Base-by-base conservation (phyloP, 345 rosid genomes). In the Adansonia digitata region DNA sequence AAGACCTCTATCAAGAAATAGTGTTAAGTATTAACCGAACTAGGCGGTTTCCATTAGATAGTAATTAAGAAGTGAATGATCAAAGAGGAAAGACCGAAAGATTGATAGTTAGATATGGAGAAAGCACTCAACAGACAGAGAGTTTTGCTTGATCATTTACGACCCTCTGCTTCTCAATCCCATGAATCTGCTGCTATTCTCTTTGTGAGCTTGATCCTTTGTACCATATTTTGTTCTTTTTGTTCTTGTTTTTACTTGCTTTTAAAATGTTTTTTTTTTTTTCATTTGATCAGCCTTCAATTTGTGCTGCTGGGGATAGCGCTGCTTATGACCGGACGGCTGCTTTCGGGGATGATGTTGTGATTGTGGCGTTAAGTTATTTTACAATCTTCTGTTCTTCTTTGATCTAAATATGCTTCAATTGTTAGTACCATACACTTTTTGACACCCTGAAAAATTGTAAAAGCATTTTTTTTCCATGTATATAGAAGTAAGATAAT, bases 291-390 rank as follows among this genome's bases (percentile, higher is more conserved):
- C 72, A 92, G 98, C 82, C 90, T 71, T 88, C 91, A 13, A 79
- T 56, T 59, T 95, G 98, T 81, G 93, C 86, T 40, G 89, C 93
- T 34, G 91, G 91, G 52, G 89, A 85, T 53, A 74, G 80, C 40
- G 79, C 91, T 77, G 88, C 82, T 31, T 92, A 88, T 84, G 84
- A 81, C 6, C 78, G 97, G 76, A 86, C 85, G 77, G 89, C 94
- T 81, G 86, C 90, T 55, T 92, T 89, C 27, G 93, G 88, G 8
- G 97, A 95, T 72, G 98, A 92, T 76, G 77, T 95, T 5, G 99
- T 93, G 75, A 90, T 95, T 49, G 97, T 91, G 39, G 97, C 98
- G 98, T 93, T n/a, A 85, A 83, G 97, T 90, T 80, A 13, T 22
- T 43, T 69, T 68, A 68, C 26, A 3, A 10, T 39, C 6, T 64